Base-by-base conservation (phyloP, 495 filamentous ascomycete species). In the Neurospora sublineolata region DNA sequence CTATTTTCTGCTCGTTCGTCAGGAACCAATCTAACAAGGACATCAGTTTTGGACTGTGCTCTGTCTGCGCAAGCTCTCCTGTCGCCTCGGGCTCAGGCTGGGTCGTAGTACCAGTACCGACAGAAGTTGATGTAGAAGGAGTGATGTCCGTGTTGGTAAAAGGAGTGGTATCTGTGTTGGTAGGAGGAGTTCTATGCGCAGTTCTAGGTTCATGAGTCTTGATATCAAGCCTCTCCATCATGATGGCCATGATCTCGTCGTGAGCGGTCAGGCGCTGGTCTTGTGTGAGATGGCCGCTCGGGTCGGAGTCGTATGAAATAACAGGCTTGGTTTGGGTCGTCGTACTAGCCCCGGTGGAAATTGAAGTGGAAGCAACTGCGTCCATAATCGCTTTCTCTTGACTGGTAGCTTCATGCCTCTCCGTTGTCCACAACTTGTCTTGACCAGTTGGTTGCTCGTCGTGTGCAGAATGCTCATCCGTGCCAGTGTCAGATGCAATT, bases 381-480 rank as follows among this genome's bases (percentile, higher is more conserved):
- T 52, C 20, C 4, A 1, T 14, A 11, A 27, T 52, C 20, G 4
- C 46, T 5, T 14, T 52, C 44, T 20, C n/a, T 0, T 3, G 42
- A 20, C n/a, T 4, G 9, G n/a, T 46, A 20, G 18, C 1, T n/a
- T 20, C 4, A 9, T 3, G 42, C 42, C 42, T 20, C 3, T 20
- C 42, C n/a, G 3, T 4, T 44, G 6, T 3, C 41, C 41, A 44
- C 9, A 20, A 2, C 3, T 44, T 27, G 27, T 1, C 27, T 27
- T 27, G 27, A 27, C 27, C 11, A 39, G 38, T 39, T 3, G 12
- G 12, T 6, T 16, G 2, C 41, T 42, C 16, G 6, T 3, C 18
- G 0, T 42, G 41, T 18, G 41, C 3, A 0, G 18, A n/a, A 42
- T n/a, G 0, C 0, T n/a, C 18, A 0, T 42, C 18, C 3, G 0